Evolutionary conservation across 2,329 filamentous ascomycete genomes (phyloP).

Genomic region (Allantophomopsis cytisporea): DNA sequence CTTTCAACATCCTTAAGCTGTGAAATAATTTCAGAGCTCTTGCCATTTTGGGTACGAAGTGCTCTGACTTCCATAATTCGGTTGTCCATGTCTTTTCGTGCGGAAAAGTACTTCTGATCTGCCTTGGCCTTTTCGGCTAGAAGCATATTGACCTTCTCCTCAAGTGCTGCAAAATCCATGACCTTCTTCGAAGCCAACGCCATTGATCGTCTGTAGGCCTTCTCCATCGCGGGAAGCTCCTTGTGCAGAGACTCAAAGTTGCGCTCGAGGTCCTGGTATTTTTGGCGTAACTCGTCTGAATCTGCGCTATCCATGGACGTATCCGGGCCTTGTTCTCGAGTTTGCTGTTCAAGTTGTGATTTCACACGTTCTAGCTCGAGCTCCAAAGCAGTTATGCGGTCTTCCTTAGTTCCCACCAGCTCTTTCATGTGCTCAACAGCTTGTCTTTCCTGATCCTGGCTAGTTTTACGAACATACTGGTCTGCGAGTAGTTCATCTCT

Average conservation of each 20-base stretch:
- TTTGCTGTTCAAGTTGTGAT: constrained; percentile 35
- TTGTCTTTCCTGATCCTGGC: constrained; percentile 61
- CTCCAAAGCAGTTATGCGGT: constrained; percentile 70
- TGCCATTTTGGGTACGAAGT: constrained; percentile 69
- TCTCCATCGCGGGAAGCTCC: constrained; percentile 80
- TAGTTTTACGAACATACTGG: constrained; percentile 63
- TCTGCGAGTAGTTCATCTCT: constrained; percentile 82
- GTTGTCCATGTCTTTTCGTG: constrained; percentile 86
- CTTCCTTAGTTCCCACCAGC: constrained; percentile 64
- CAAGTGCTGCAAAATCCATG: constrained; percentile 57
- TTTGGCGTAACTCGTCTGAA: constrained; percentile 58
- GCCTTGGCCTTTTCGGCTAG: constrained; percentile 88
- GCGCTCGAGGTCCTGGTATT: constrained; percentile 61
- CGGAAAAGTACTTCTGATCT: constrained; percentile 94
- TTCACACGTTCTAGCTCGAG: constrained; percentile 64
- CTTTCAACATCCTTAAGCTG: constrained; percentile 85
- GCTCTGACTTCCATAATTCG: constrained; percentile 68
- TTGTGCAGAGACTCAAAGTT: constrained; percentile 76
- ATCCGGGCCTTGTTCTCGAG: constrained; percentile 21
- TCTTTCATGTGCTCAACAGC: constrained; percentile 67
- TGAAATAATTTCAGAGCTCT: constrained; percentile 86
- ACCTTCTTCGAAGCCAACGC: constrained; percentile 78
- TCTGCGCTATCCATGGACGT: constrained; percentile 43
- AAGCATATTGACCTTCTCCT: constrained; percentile 64
- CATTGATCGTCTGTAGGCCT: constrained; percentile 82